Evolutionary conservation across 2,329 filamentous ascomycete species (phyloP), one percentile per base, ranked within the genome.

Genomic region (Colletotrichum neosansevieriae): DNA sequence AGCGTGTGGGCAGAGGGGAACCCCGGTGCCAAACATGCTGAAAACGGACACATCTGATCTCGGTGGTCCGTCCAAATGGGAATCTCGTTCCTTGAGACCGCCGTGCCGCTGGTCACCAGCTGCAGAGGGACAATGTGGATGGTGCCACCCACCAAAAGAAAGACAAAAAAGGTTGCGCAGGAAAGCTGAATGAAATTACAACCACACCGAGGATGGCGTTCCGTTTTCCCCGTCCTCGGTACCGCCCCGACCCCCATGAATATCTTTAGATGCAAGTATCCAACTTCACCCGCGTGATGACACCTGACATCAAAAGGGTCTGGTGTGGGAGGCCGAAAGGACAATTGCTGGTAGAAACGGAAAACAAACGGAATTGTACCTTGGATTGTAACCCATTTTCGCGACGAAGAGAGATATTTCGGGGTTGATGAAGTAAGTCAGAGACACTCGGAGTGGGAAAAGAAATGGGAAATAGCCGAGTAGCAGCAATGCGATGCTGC

Each of bases 81-180:
- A 42, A 44, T 42, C n/a, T 57, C n/a, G 58, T 42, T n/a, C 63
- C 40, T 34, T 42, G 38, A 40, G 51, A 54, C 51, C 58, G 53
- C 44, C 53, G 61, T 64, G 60, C 53, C 65, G 65, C 53, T 53
- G 40, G 65, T 68, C 65, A 68, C 38, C 60, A 58, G 65, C 53
- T 58, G 29, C n/a, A n/a, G 44, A 49, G 45, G 47, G 29, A 34
- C 42, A 19, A 57, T 19, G 45, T 24, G 32, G 60, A 58, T 51
- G 38, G 60, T n/a, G 15, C 11, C 17, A 12, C 32, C 29, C 34
- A 19, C 29, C 45, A 49, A 36, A n/a, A n/a, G n/a, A n/a, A n/a
- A 32, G 12, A 32, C 15, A 29, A 47, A 40, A 24, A 61, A 42
- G 44, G n/a, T n/a, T 45, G 58, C 45, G 58, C 3, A 50, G 34